These are phyloP conservation scores for Arthrobotrys conoides DNA, from an alignment of 2,329 filamentous ascomycete genomes.

Conservation along the genomic window DNA sequence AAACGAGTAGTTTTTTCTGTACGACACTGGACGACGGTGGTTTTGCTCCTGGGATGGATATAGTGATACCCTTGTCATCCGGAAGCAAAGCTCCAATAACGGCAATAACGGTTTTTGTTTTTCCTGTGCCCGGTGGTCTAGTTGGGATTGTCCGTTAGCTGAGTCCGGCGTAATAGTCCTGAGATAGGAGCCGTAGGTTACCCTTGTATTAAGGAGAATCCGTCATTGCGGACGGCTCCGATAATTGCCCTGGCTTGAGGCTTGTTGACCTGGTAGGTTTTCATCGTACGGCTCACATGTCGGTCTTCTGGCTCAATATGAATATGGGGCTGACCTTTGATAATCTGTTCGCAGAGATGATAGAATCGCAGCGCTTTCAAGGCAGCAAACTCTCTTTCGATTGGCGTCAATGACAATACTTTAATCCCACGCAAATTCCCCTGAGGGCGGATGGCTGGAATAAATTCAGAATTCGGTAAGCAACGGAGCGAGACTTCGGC, in stretches of 20 bases:
- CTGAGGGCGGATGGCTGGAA: slow-evolving; percentile 40
- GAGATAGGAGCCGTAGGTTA: slow-evolving; percentile 66
- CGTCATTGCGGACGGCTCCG: slow-evolving; percentile 94
- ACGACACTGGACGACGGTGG: slow-evolving; percentile 66
- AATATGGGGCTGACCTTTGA: slow-evolving; percentile 89
- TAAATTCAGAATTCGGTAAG: slow-evolving; percentile 75
- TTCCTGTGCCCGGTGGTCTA: slow-evolving; percentile 93
- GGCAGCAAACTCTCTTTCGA: slow-evolving; percentile 95
- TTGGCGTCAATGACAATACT: slow-evolving; percentile 79
- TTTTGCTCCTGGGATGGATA: slow-evolving; percentile 63
- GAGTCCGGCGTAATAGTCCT: slow-evolving; percentile 48
- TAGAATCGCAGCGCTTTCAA: slow-evolving; percentile 93
- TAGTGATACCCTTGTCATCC: slow-evolving; percentile 65
- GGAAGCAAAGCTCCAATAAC: slow-evolving; percentile 88
- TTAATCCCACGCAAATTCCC: slow-evolving; percentile 51
- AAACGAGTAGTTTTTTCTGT: slow-evolving; percentile 90
- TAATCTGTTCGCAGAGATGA: slow-evolving; percentile 92
- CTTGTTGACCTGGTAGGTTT: slow-evolving; percentile 85
- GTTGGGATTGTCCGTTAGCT: slow-evolving; percentile 63
- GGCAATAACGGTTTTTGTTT: slow-evolving; percentile 97
- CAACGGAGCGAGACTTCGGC: slow-evolving; percentile 84
- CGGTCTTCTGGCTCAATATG: slow-evolving; percentile 84
- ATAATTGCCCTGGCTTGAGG: slow-evolving; percentile 93
- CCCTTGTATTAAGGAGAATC: slow-evolving; percentile 95
- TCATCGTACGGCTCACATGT: slow-evolving; percentile 77